Evolutionary conservation across 2,329 filamentous ascomycete species (phyloP).

Genomic region (Sporothrix globosa): DNA sequence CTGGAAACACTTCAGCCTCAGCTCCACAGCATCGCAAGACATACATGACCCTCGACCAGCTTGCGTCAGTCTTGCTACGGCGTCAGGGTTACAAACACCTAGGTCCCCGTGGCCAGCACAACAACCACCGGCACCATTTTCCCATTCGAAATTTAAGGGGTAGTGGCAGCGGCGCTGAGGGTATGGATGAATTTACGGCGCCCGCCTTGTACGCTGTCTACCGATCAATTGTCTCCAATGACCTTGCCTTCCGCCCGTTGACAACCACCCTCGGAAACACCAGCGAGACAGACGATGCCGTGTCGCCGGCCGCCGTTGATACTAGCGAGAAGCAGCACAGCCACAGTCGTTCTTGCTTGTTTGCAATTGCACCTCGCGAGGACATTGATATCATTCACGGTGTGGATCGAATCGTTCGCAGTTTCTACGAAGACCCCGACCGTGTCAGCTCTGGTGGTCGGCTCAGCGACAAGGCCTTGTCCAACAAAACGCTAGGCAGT

Average conservation of each 20-base stretch:
- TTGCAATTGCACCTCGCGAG: constrained; percentile 61
- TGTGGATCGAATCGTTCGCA: constrained; percentile 57
- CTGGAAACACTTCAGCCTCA: not conserved
- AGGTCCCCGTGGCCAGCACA: not conserved
- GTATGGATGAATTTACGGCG: constrained; percentile 47
- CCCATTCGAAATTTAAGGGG: constrained; percentile 34
- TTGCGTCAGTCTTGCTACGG: constrained; percentile 51
- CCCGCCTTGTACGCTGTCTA: constrained; percentile 70
- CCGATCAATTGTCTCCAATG: constrained; percentile 62
- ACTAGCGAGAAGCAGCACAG: not conserved
- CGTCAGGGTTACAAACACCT: constrained; percentile 12
- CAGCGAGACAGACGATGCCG: constrained; percentile 17
- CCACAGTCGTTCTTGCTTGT: constrained; percentile 58
- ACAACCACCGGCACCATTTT: constrained; percentile 9
- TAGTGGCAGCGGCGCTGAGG: constrained; percentile 43
- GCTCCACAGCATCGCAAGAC: not conserved
- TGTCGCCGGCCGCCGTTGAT: constrained; percentile 39
- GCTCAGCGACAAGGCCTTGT: constrained; percentile 35
- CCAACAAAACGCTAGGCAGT: constrained; percentile 42
- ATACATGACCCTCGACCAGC: constrained; percentile 55
- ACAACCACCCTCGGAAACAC: constrained; percentile 47
- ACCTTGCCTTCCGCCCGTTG: constrained; percentile 61
- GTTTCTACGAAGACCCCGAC: constrained; percentile 51
- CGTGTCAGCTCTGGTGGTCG: constrained; percentile 35
- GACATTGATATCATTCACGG: constrained; percentile 57